Evolutionary conservation across 495 filamentous ascomycete species (phyloP).

Genomic region (Daldinia vernicosa): DNA sequence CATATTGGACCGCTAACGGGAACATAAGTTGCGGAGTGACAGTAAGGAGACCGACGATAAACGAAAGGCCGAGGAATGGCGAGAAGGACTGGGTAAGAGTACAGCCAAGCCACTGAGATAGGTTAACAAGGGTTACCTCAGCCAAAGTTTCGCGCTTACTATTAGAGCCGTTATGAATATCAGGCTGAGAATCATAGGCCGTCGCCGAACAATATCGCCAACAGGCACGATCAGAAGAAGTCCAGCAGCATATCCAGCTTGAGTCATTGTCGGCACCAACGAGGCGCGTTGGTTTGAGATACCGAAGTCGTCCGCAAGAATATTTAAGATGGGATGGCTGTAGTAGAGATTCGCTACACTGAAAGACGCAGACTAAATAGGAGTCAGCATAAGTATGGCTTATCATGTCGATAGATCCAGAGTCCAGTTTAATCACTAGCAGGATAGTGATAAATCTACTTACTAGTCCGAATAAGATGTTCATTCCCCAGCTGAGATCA

Average conservation of each 20-base stretch:
- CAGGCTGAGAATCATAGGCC: slow-evolving; percentile 73
- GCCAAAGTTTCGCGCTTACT: slow-evolving; percentile 49
- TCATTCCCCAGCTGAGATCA: slow-evolving; percentile 66
- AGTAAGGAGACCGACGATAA: slow-evolving; percentile 75
- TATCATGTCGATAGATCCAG: slow-evolving; percentile 35
- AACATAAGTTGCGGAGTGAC: slow-evolving; percentile 90
- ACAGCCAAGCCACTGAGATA: slow-evolving; percentile 67
- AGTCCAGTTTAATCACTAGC: slow-evolving; percentile 6
- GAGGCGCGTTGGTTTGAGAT: slow-evolving; percentile 66
- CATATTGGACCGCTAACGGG: slow-evolving; percentile 82
- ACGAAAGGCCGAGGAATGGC: slow-evolving; percentile 73
- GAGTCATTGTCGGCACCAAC: slow-evolving; percentile 76
- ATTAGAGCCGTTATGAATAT: slow-evolving; percentile 72
- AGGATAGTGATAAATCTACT: slow-evolving; percentile 11
- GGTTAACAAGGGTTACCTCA: slow-evolving; percentile 8
- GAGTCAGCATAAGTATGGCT: slow-evolving; percentile 39
- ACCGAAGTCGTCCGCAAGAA: slow-evolving; percentile 68
- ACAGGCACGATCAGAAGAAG: slow-evolving; percentile 80
- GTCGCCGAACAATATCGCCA: slow-evolving; percentile 75
- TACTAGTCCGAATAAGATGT: slow-evolving; percentile 67
- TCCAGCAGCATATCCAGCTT: slow-evolving; percentile 81
- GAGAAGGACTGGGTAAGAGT: slow-evolving; percentile 73
- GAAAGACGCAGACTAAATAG: slow-evolving; percentile 46
- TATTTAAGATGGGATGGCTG: slow-evolving; percentile 72
- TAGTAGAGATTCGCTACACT: slow-evolving; percentile 80